These are phyloP conservation scores for Amanita molliuscula DNA, from an alignment of 768 basidiomycete species.

Conservation along the genomic window DNA sequence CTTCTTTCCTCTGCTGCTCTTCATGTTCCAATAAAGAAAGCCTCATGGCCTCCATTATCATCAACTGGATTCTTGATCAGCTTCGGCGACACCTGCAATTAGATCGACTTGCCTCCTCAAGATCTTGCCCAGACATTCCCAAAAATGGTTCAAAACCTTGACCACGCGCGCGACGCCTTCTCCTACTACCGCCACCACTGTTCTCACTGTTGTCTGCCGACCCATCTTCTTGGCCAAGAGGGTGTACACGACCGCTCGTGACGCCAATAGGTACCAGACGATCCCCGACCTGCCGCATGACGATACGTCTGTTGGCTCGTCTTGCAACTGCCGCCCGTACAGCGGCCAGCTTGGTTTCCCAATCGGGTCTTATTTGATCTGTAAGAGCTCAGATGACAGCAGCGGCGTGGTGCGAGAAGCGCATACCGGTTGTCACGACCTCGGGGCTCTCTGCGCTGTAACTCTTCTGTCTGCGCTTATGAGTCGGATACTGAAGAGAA, in stretches of 20 bases:
- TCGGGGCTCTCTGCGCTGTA: conserved; percentile 79
- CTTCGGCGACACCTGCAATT: conserved; percentile 5
- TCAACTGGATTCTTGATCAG: conserved; percentile 44
- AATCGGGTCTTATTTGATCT: conserved; percentile 98
- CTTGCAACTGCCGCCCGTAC: conserved; percentile 94
- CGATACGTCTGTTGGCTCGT: conserved; percentile 89
- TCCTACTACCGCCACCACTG: conserved; percentile 33
- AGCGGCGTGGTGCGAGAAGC: not conserved
- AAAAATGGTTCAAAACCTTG: conserved; percentile 59
- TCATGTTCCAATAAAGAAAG: conserved; percentile 91
- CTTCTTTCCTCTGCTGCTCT: conserved; percentile 76
- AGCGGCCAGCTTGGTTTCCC: conserved; percentile 92
- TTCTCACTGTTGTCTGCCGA: conserved; percentile 28
- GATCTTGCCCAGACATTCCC: conserved; percentile 75
- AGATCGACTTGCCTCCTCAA: conserved; percentile 68
- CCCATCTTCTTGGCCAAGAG: conserved; percentile 53
- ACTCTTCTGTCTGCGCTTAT: conserved; percentile 80
- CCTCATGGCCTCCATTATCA: conserved; percentile 99
- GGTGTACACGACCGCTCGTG: conserved; percentile 76
- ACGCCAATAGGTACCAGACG: conserved; percentile 95
- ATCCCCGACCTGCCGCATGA: conserved; percentile 98
- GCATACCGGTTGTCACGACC: conserved; percentile 82
- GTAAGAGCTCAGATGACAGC: conserved; percentile 1
- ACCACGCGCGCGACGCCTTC: conserved; percentile 48
- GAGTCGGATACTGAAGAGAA: conserved; percentile 30